These are phyloP conservation scores for Przewalskia tangutica DNA, from an alignment of 257 asterid genomes.

Conservation along the genomic window DNA sequence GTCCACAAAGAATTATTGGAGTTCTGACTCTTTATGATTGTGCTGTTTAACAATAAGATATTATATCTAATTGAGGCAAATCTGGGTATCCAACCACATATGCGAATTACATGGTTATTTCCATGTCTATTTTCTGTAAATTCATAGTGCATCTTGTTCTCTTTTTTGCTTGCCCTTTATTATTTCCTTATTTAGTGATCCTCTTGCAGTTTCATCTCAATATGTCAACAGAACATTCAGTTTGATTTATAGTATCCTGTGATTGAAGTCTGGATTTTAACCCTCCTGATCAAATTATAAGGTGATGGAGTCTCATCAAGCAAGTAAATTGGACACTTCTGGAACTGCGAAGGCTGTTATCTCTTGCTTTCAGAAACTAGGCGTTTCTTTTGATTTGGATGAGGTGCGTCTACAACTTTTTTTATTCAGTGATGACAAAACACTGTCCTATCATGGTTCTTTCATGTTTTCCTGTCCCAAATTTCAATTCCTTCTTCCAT, in stretches of 20 bases:
- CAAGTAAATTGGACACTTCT: constrained; percentile 78
- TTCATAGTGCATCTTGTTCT: neutral
- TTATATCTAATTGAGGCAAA: neutral
- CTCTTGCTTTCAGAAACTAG: constrained; percentile 84
- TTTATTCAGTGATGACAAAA: neutral
- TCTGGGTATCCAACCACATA: neutral
- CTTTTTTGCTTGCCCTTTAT: neutral
- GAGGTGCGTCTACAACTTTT: constrained; percentile 29
- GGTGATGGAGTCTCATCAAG: constrained; percentile 99
- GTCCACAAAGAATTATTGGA: neutral
- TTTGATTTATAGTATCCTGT: neutral
- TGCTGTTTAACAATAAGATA: neutral
- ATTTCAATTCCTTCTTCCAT: neutral
- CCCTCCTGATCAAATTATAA: constrained; percentile 8
- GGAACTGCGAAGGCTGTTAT: constrained; percentile 97
- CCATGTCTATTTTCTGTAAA: neutral
- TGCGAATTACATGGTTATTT: neutral
- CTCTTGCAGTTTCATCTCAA: neutral
- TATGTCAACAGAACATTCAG: neutral
- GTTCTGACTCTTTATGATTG: neutral
- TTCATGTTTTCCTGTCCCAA: neutral
- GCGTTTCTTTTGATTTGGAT: constrained; percentile 61
- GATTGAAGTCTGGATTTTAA: neutral
- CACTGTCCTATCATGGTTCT: neutral
- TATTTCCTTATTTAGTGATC: neutral